A percentile compares a stretch with the other conserved stretches of the same genome.
Evolutionary conservation across 1,284 basidiomycete species (phyloP).

Genomic region (Gymnopus androsaceus): DNA sequence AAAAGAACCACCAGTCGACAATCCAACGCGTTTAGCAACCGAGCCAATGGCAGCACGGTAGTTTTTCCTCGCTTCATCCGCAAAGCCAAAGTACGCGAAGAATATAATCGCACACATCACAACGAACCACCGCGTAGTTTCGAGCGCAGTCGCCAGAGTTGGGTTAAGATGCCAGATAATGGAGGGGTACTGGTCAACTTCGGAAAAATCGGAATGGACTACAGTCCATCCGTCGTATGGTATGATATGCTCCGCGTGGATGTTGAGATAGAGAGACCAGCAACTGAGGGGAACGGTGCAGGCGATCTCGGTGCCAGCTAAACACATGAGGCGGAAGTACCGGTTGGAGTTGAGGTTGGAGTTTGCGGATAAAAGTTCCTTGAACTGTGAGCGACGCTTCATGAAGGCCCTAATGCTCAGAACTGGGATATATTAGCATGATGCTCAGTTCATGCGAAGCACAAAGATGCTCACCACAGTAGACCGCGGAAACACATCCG

Average conservation of each 20-base stretch:
- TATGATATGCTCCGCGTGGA: conserved; percentile 22
- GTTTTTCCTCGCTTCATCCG: conserved; percentile 41
- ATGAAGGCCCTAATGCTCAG: conserved; percentile 41
- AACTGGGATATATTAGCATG: conserved; percentile 27
- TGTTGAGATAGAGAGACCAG: conserved; percentile 27
- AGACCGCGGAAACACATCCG: conserved; percentile 40
- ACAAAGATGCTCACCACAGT: conserved; percentile 36
- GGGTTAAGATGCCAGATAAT: conserved; percentile 32
- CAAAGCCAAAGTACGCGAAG: conserved; percentile 49
- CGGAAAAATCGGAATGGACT: conserved; percentile 38
- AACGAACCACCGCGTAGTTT: conserved; percentile 42
- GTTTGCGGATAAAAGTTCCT: conserved; percentile 36
- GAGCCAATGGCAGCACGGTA: conserved; percentile 25
- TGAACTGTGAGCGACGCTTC: conserved; percentile 41
- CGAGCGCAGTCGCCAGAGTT: conserved; percentile 25
- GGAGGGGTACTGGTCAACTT: conserved; percentile 33
- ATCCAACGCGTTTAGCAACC: conserved; percentile 15
- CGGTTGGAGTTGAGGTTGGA: conserved; percentile 41
- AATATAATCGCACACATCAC: conserved; percentile 43
- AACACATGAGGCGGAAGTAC: conserved; percentile 56
- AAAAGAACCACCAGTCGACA: conserved; percentile 12
- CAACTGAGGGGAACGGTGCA: conserved; percentile 38
- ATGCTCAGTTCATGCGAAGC: background rate
- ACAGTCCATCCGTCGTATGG: conserved; percentile 58
- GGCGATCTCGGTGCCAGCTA: conserved; percentile 46